phyloP scores from a whole-genome alignment of 495 filamentous ascomycete species.

The Parathielavia appendiculata region DNA sequence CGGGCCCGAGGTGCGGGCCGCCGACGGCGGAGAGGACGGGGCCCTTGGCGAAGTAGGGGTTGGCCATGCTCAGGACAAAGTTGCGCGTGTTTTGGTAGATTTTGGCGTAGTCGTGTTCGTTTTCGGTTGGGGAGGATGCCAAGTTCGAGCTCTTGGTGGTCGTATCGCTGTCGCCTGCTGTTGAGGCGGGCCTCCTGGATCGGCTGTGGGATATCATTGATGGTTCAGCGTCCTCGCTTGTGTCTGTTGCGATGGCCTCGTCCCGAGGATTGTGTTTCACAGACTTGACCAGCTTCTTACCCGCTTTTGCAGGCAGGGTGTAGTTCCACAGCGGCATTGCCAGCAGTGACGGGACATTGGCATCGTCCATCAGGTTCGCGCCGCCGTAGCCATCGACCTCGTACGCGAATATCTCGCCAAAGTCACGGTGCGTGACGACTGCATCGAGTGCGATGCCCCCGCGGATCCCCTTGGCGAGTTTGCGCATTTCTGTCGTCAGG shows the following conservation, averaged over 20 bases:
- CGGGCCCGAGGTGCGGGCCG: constrained; percentile 54
- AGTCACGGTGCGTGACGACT: constrained; percentile 32
- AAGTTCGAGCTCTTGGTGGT: neutral
- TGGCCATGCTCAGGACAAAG: constrained; percentile 49
- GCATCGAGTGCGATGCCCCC: constrained; percentile 45
- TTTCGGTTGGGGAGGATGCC: neutral
- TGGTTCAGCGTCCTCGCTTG: neutral
- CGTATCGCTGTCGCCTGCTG: neutral
- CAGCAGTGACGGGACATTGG: constrained; percentile 57
- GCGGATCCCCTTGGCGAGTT: constrained; percentile 47
- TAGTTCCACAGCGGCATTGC: constrained; percentile 38
- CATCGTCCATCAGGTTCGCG: constrained; percentile 60
- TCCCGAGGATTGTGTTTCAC: neutral
- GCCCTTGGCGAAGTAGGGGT: constrained; percentile 56
- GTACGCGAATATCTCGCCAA: constrained; percentile 52
- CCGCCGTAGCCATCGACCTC: constrained; percentile 58
- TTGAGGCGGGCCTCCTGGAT: neutral
- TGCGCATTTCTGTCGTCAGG: constrained; percentile 47
- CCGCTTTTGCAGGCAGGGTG: constrained; percentile 9
- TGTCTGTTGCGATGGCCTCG: neutral
- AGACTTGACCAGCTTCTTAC: constrained; percentile 15
- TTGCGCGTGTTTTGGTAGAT: constrained; percentile 55
- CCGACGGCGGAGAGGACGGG: constrained; percentile 53
- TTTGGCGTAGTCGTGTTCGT: constrained; percentile 24
- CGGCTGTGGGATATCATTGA: neutral